These are phyloP conservation scores for Stephanodiscus triporus DNA, from an alignment of 108 stramenopile species.

Conservation along the genomic window DNA sequence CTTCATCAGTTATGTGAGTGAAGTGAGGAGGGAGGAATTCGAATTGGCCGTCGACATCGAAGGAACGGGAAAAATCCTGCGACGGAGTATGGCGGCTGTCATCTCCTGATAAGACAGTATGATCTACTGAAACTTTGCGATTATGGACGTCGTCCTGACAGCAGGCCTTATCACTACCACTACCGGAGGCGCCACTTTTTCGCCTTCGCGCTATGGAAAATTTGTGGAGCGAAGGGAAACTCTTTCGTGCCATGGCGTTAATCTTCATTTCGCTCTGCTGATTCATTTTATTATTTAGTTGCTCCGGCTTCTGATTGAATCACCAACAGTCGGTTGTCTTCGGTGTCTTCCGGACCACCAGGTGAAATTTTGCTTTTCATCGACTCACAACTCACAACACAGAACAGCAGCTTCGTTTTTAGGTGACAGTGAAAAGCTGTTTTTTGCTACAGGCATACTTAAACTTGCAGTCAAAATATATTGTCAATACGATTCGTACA, in stretches of 20 bases:
- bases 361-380: too few species aligned
- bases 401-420: too few species aligned
- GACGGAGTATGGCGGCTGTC: constrained; percentile 20
- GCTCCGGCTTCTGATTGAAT: too few species aligned
- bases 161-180: neutral
- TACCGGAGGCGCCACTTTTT: constrained; percentile 8
- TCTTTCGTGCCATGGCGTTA: constrained; percentile 12
- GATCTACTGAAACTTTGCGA: constrained; percentile 37
- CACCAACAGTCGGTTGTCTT: too few species aligned
- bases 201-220: constrained; percentile 6
- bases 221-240: constrained; percentile 11
- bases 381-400: too few species aligned
- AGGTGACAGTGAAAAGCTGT: too few species aligned
- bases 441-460: too few species aligned
- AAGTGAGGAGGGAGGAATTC: neutral
- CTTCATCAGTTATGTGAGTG: neutral
- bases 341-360: too few species aligned
- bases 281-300: too few species aligned
- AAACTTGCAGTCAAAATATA: too few species aligned
- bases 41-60: neutral
- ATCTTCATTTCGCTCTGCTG: neutral
- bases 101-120: constrained; percentile 29
- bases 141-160: neutral
- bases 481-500: too few species aligned
- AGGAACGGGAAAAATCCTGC: constrained; percentile 9